Evolutionary conservation across 768 basidiomycete species (phyloP).

Genomic region (Galerina sulciceps): DNA sequence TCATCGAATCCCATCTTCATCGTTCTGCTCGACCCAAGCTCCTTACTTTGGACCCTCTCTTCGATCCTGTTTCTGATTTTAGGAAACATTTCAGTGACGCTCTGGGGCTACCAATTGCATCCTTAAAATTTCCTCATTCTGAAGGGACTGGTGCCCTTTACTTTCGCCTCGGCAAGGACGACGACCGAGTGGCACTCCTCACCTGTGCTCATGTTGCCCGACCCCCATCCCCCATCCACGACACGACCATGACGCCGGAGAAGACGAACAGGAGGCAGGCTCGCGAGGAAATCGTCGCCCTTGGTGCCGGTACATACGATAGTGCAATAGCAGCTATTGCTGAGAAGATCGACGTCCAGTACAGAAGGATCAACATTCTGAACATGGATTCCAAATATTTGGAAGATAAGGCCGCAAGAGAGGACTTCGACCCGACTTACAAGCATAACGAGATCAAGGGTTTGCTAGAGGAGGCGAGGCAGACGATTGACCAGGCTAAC

Average conservation of each 20-base stretch:
- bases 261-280: constrained; percentile 18
- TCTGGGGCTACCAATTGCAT: constrained; percentile 40
- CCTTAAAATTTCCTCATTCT: constrained; percentile 27
- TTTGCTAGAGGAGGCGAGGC: constrained; percentile 23
- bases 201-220: constrained; percentile 39
- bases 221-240: constrained; percentile 29
- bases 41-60: constrained; percentile 25
- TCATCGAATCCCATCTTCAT: constrained; percentile 28
- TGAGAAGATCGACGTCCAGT: constrained; percentile 8
- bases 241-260: constrained; percentile 22
- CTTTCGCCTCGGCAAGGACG: constrained; percentile 26
- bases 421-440: neutral
- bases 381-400: constrained; percentile 22
- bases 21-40: constrained; percentile 27
- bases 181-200: constrained; percentile 29
- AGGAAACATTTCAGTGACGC: constrained; percentile 37
- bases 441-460: constrained; percentile 18
- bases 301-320: constrained; percentile 28
- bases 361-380: constrained; percentile 22
- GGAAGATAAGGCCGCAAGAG: constrained; percentile 14
- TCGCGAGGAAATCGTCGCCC: constrained; percentile 35
- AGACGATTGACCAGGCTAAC: constrained; percentile 26
- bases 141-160: constrained; percentile 43
- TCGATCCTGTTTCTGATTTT: constrained; percentile 27
- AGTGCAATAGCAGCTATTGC: constrained; percentile 31